phyloP scores from a whole-genome alignment of 164 flowering plant species.

The Umbilicus rupestris region DNA sequence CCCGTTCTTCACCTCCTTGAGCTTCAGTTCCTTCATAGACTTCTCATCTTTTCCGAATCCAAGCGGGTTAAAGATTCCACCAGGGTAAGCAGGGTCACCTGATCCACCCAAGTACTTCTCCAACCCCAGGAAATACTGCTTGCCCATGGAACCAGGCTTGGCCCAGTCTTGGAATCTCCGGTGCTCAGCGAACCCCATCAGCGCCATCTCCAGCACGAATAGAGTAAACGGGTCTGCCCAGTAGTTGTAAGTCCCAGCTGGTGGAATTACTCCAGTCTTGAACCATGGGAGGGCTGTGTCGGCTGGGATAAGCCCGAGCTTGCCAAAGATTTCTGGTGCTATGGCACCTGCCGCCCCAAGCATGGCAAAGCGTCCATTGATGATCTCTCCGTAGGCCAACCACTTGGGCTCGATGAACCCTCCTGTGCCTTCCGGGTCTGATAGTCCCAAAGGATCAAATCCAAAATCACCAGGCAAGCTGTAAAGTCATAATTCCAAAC shows the following conservation, averaged over 20 bases:
- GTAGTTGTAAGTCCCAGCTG: constrained; percentile 79
- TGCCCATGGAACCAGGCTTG: constrained; percentile 80
- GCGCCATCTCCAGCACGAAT: constrained; percentile 79
- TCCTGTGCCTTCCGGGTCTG: constrained; percentile 95
- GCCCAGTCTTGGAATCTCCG: constrained; percentile 79
- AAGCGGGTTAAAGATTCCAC: constrained; percentile 76
- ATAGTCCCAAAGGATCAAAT: constrained; percentile 88
- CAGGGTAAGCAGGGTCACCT: constrained; percentile 66
- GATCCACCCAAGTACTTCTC: constrained; percentile 74
- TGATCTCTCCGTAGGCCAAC: constrained; percentile 88
- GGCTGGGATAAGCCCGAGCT: constrained; percentile 61
- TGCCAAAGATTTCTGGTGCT: constrained; percentile 69
- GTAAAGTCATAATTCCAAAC: too few species aligned
- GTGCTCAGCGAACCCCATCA: constrained; percentile 99
- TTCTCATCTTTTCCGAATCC: constrained; percentile 92
- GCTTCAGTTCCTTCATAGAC: constrained; percentile 74
- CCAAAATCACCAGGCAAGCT: constrained; percentile 93
- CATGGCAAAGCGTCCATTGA: constrained; percentile 91
- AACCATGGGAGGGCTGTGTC: constrained; percentile 95
- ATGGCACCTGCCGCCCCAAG: constrained; percentile 65
- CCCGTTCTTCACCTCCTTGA: constrained; percentile 95
- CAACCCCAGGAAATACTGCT: constrained; percentile 74
- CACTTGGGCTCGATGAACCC: constrained; percentile 91
- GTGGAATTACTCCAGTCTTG: constrained; percentile 84
- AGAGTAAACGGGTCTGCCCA: constrained; percentile 90